Base-by-base conservation (phyloP, 352 stramenopile species). In the Phytophthora pseudosyringae region DNA sequence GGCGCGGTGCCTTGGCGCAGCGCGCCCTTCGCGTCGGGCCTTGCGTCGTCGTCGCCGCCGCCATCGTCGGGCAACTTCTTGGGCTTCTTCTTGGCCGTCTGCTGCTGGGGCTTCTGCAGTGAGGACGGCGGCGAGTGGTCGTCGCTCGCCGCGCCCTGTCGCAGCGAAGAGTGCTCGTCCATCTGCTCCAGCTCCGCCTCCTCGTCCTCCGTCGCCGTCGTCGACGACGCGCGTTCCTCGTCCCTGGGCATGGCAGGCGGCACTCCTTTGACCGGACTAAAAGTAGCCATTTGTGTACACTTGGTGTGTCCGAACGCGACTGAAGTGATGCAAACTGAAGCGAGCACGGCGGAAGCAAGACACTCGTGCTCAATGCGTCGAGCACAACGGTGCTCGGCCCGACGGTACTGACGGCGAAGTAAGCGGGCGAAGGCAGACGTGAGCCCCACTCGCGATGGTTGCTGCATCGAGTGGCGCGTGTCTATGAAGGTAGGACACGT, bases 1-100 rank as follows among this genome's bases (percentile, higher is more conserved):
- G 70, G 75, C 2, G 70, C 72, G 1, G 63, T 62, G 0, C 78
- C 78, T 11, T 71, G 50, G 15, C 78, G 78, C 13, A 86, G 53
- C 4, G 75, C 66, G n/a, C 69, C 69, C 40, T 57, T 62, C 15
- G 33, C 46, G 16, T 21, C 38, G 8, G 21, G 21, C 10, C 4
- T 9, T 3, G 5, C 25, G 29, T 69, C 46, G 15, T 56, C 21
- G 31, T 33, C 10, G 12, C 13, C 21, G 21, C 21, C 25, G 29
- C 66, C 46, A 11, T 56, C 21, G 25, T 33, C 10, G 12, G n/a
- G 28, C 44, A 47, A 11, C 16, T 46, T 61, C 33, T 66, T 61
- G 3, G 16, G 29, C 33, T 61, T 63, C 33, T 63, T 41, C 28
- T 65, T 63, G 7, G 16, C 28, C 25, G 54, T 53, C 18, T 45